These are phyloP conservation scores for Amaranthus hypochondriacus DNA, from an alignment of 148 eudicot species.

Conservation along the genomic window DNA sequence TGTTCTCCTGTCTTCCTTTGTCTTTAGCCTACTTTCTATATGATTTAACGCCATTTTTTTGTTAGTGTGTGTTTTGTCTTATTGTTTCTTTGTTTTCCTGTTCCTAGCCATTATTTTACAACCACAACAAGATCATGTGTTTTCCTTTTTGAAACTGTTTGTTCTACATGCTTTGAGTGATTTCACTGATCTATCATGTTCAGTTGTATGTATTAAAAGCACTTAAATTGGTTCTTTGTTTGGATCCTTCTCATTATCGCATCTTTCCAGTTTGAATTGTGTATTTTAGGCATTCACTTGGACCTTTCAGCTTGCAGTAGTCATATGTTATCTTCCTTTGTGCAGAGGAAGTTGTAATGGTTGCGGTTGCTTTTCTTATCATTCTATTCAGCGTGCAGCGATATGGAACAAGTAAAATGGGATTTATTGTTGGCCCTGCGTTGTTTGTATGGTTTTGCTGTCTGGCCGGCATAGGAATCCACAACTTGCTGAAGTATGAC, in stretches of 20 bases:
- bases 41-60: neutral
- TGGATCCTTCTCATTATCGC: neutral
- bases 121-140: neutral
- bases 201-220: neutral
- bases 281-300: neutral
- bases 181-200: neutral
- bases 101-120: neutral
- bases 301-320: slow-evolving; percentile 1
- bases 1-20: neutral
- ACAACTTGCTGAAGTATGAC: slow-evolving; percentile 80
- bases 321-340: slow-evolving; percentile 17
- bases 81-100: neutral
- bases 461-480: slow-evolving; percentile 80
- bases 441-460: slow-evolving; percentile 94
- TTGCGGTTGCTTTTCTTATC: slow-evolving; percentile 79
- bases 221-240: neutral
- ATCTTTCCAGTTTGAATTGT: slow-evolving; percentile 3
- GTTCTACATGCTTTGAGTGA: neutral
- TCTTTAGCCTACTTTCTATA: neutral
- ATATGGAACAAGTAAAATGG: slow-evolving; percentile 97
- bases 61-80: neutral
- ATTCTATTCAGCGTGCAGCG: slow-evolving; percentile 84
- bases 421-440: slow-evolving; percentile 91
- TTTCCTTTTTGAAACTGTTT: neutral
- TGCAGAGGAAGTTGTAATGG: slow-evolving; percentile 85